Evolutionary conservation across 202 grass and related monocot genomes (phyloP), one percentile per base, ranked within the genome.

Genomic region (Carex arenaria): DNA sequence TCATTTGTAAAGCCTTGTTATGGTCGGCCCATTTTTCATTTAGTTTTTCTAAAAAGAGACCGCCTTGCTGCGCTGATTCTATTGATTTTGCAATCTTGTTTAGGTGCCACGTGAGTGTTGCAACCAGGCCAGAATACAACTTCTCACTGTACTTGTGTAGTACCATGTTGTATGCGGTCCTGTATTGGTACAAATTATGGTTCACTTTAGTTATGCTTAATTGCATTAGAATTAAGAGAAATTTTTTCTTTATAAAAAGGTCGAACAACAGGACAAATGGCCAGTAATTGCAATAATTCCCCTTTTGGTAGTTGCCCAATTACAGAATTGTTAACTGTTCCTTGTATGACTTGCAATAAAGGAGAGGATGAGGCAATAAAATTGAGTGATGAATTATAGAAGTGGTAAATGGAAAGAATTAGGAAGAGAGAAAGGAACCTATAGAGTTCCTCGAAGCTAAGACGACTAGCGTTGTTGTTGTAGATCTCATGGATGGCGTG

Each of bases 401-500:
- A 45, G 13, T 7, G 15, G 0, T 8, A 38, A 75, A 62, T 45
- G 40, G 43, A 43, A 85, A 62, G 18, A 67, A 22, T 49, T 49
- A 47, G 51, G 1, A 12, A 30, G 3, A 69, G n/a, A 69, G 31
- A 15, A 20, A 53, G 1, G 43, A 14, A 94, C 95, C 95, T 94
- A 74, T 97, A 97, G n/a, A 94, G 94, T 85, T 97, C 92, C 90
- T 97, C 95, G 81, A 97, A 97, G 87, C 90, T 93, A 82, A 97
- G 95, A 55, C 90, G 92, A 53, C 92, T 94, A 61, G 95, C 95
- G 95, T 97, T 97, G 85, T 93, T 92, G 85, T 94, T 97, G 84
- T 97, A 97, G 84, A 97, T 97, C 92, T 97, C 95, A 82, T 94
- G 90, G 88, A 97, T 97, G 67, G 94, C 94, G 78, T 97, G 90